These are phyloP conservation scores for Cryptococcus depauperatus DNA, from an alignment of 1,284 basidiomycete species.

Conservation along the genomic window DNA sequence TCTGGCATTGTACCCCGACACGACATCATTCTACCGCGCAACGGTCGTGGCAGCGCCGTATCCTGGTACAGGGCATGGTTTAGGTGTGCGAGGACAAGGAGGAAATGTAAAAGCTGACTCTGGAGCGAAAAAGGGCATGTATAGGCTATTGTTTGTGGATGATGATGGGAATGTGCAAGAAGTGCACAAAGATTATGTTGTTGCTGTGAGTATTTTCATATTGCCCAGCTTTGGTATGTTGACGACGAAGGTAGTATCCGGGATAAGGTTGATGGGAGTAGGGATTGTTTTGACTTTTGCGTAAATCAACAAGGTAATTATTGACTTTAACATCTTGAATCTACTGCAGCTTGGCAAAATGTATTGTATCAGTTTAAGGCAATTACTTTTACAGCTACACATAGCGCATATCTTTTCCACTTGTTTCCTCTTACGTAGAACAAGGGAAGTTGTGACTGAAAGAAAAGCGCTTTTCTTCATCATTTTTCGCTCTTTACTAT, in stretches of 20 bases:
- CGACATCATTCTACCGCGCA: slow-evolving; percentile 49
- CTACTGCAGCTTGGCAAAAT: too few relatives aligned
- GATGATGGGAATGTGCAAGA: slow-evolving; percentile 37
- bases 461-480: too few relatives aligned
- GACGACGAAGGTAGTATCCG: not conserved
- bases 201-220: slow-evolving; percentile 31
- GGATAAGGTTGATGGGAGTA: not conserved
- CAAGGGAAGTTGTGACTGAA: too few relatives aligned
- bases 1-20: slow-evolving; percentile 49
- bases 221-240: not conserved
- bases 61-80: slow-evolving; percentile 27
- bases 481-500: too few relatives aligned
- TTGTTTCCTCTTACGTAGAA: too few relatives aligned
- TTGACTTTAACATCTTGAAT: too few relatives aligned
- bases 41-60: slow-evolving; percentile 38
- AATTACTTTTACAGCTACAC: too few relatives aligned
- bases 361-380: too few relatives aligned
- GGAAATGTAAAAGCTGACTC: slow-evolving; percentile 16
- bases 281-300: not conserved
- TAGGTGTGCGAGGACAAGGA: slow-evolving; percentile 10
- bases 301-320: too few relatives aligned
- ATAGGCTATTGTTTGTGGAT: slow-evolving; percentile 41
- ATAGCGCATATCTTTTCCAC: too few relatives aligned
- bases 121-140: slow-evolving; percentile 28
- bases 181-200: slow-evolving; percentile 34